Percentiles rank a stretch among this genome's conserved stretches.
Conservation (phyloP, 176 grass and related monocot genomes). For the Hsuehochloa calcarea region DNA sequence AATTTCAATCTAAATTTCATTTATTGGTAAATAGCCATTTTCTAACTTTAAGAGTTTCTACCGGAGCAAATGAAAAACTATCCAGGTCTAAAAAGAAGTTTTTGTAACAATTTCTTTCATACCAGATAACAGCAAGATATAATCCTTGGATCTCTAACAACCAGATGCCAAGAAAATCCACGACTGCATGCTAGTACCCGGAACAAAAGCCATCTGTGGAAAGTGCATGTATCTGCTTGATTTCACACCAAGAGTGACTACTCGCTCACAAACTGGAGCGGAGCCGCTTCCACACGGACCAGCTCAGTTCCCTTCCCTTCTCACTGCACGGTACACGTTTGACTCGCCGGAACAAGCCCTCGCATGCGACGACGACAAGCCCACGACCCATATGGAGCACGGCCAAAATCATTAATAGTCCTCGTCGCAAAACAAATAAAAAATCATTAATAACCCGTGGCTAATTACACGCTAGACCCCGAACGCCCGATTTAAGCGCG, state of each 20-base stretch:
- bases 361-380: neutral
- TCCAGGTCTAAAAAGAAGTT: neutral
- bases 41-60: neutral
- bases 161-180: neutral
- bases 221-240: neutral
- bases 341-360: neutral
- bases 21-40: neutral
- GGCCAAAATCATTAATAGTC: neutral
- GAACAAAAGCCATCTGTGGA: no score
- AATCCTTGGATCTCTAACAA: neutral
- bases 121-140: neutral
- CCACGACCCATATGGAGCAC: neutral
- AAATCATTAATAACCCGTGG: neutral
- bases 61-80: neutral
- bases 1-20: no score
- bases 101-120: neutral
- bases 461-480: neutral
- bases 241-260: slow-evolving; percentile 7
- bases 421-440: no score
- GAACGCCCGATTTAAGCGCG: neutral
- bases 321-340: slow-evolving; percentile 1
- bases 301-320: neutral
- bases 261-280: neutral
- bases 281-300: slow-evolving; percentile 9
- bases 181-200: neutral